Base-by-base conservation (phyloP, 495 filamentous ascomycete genomes). In the Hyaloscypha bicolor region DNA sequence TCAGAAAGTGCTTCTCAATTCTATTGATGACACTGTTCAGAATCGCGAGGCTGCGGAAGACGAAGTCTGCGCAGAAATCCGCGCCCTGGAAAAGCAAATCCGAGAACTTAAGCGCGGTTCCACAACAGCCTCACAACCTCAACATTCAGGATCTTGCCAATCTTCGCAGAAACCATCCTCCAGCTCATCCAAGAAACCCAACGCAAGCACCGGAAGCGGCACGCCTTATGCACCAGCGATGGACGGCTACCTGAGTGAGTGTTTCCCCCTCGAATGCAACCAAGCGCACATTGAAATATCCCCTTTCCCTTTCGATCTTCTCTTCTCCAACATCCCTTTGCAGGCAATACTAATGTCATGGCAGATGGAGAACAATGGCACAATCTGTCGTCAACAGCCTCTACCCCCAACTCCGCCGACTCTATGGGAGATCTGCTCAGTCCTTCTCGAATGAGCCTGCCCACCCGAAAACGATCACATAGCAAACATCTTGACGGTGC, bases 1-100 rank as follows among this genome's bases (percentile, higher is more conserved):
- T n/a, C 72, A 83, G 21, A 68, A 74, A 37, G 79, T 75, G 14
- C 74, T 83, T 37, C 71, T 83, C n/a, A 58, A 73, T 42, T 79
- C 78, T 16, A 67, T 83, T 29, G 72, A 79, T 21, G 75, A 79
- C 58, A 62, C 68, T 8, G 65, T 68, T 1, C 14, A 32, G n/a
- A 64, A 73, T 31, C 62, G 61, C 14, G 71, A 67, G 25, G 64
- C 60, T 14, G 65, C 56, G 12, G 63, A 73, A 37, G 16, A 48
- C 8, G 68, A 68, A 35, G 45, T 73, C 8, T 45, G 57, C 8
- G 60, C 60, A 3, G 71, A 75, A 35, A 71, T 75, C 57, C 64
- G 63, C 6, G 33, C 21, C 9, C 35, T 75, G 22, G 60, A 74
- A 58, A 62, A 39, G 35, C n/a, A 62, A 48, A 12, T 74, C n/a